Percentiles rank a stretch among this genome's conserved stretches.
phyloP scores from a whole-genome alignment of 495 filamentous ascomycete species.

The Usnea hakonensis region DNA sequence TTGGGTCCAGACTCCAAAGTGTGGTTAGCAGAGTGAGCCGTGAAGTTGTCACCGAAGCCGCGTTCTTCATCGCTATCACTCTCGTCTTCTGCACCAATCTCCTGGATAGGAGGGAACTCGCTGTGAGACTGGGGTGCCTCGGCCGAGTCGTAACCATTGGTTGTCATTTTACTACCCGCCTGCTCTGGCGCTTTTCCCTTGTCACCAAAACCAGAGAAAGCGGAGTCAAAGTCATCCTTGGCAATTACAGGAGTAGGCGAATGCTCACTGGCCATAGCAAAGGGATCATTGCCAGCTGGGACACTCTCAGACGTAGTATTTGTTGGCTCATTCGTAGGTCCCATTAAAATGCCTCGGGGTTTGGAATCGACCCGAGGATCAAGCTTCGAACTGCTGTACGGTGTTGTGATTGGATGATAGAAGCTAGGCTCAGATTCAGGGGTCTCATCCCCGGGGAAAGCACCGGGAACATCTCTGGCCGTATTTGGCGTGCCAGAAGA shows the following conservation, averaged over 20 bases:
- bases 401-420: background rate
- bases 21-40: slow-evolving; percentile 57
- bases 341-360: background rate
- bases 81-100: slow-evolving; percentile 69
- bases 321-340: background rate
- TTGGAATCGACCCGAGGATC: slow-evolving; percentile 20
- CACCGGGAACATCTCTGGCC: slow-evolving; percentile 41
- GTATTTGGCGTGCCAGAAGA: slow-evolving; percentile 27
- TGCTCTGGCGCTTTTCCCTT: slow-evolving; percentile 44
- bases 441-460: slow-evolving; percentile 48
- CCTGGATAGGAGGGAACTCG: slow-evolving; percentile 94
- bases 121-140: slow-evolving; percentile 30
- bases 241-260: slow-evolving; percentile 45
- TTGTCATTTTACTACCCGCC: slow-evolving; percentile 27
- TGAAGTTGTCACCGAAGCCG: slow-evolving; percentile 91
- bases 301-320: background rate
- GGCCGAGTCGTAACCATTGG: slow-evolving; percentile 30
- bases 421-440: slow-evolving; percentile 17
- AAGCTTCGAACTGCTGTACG: slow-evolving; percentile 19
- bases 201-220: slow-evolving; percentile 57
- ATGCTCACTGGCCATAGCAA: slow-evolving; percentile 42
- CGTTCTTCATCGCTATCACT: slow-evolving; percentile 71
- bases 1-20: slow-evolving; percentile 27
- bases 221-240: slow-evolving; percentile 71
- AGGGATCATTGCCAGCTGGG: slow-evolving; percentile 39